A percentile compares a stretch with the other conserved stretches of the same genome.
Conservation (phyloP, 208 protist species). For the Crithidia brevicula region DNA sequence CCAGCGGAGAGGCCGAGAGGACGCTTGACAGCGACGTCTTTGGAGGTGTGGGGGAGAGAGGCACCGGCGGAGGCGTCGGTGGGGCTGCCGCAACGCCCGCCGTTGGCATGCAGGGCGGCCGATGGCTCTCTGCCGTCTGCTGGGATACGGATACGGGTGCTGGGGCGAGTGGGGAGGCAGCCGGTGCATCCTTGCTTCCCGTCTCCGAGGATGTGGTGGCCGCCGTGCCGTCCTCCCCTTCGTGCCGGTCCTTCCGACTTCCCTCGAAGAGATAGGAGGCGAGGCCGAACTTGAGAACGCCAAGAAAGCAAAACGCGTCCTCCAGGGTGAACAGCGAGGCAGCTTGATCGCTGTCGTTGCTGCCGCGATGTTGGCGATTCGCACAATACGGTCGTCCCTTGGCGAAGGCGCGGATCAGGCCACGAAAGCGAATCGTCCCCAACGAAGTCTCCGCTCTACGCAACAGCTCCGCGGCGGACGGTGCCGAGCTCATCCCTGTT, state of each 20-base stretch:
- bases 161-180: too few relatives aligned
- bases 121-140: too few relatives aligned
- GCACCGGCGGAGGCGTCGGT: not conserved
- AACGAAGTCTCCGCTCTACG: constrained; percentile 17
- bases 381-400: not conserved
- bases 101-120: too few relatives aligned
- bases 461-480: constrained; percentile 7
- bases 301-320: constrained; percentile 16
- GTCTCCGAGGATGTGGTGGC: not conserved
- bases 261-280: not conserved
- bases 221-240: not conserved
- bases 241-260: not conserved
- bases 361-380: too few relatives aligned
- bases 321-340: constrained; percentile 13
- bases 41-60: not conserved
- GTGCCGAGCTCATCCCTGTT: not conserved
- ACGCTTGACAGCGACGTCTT: not conserved
- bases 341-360: too few relatives aligned
- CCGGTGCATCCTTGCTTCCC: too few relatives aligned
- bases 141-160: too few relatives aligned
- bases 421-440: constrained; percentile 14
- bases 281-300: constrained; percentile 13
- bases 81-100: not conserved
- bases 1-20: not conserved
- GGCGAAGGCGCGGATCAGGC: not conserved